Conservation (phyloP, 768 basidiomycete genomes). For the Clavulina sp. region DNA sequence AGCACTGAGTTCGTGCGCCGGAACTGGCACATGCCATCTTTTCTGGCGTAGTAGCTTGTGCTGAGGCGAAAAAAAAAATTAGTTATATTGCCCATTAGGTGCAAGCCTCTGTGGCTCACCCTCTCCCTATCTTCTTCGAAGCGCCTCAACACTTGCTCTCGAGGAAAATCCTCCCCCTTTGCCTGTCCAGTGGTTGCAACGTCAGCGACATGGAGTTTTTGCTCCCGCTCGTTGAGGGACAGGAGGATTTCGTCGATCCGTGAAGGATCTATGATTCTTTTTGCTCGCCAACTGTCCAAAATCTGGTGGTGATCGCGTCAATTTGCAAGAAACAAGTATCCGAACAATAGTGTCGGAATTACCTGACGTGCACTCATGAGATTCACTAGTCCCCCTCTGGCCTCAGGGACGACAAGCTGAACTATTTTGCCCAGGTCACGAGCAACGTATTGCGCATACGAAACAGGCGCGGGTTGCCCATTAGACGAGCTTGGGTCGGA, state of each 20-base stretch:
- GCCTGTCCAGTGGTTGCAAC: not conserved
- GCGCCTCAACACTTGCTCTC: constrained; percentile 56
- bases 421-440: constrained; percentile 68
- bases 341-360: not conserved
- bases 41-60: constrained; percentile 83
- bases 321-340: not conserved
- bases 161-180: constrained; percentile 27
- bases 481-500: not conserved
- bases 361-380: constrained; percentile 78
- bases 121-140: constrained; percentile 88
- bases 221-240: constrained; percentile 32
- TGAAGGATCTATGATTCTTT: constrained; percentile 66
- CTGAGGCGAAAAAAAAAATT: constrained; percentile 10
- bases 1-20: constrained; percentile 10
- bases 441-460: constrained; percentile 57
- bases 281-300: constrained; percentile 77
- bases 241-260: constrained; percentile 54
- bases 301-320: constrained; percentile 31
- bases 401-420: constrained; percentile 71
- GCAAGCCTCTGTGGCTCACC: constrained; percentile 14
- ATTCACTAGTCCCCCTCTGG: constrained; percentile 76
- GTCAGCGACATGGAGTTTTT: constrained; percentile 6
- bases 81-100: constrained; percentile 1
- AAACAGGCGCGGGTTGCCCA: not conserved
- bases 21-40: constrained; percentile 35